A percentile compares a stretch with the other conserved stretches of the same genome.
These are phyloP conservation scores for Luffa aegyptiaca DNA, from an alignment of 306 rosid species.

Conservation along the genomic window DNA sequence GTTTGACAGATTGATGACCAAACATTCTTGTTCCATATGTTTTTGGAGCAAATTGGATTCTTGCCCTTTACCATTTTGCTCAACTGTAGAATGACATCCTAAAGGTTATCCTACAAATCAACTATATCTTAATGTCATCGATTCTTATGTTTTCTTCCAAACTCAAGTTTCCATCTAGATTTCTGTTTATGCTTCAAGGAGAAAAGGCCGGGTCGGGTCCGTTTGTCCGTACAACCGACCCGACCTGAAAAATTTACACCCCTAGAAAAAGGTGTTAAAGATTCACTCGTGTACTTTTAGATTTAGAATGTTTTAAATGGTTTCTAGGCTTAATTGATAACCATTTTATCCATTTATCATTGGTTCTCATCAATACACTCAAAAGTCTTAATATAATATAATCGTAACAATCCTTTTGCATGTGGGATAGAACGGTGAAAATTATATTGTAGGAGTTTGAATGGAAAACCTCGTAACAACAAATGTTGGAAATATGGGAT, in stretches of 20 bases:
- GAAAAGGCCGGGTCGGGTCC: too few relatives aligned
- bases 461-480: background rate
- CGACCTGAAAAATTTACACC: too few relatives aligned
- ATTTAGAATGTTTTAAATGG: too few relatives aligned
- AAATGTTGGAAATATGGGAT: too few relatives aligned
- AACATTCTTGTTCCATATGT: background rate
- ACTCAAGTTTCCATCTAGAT: background rate
- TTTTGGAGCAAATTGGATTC: background rate
- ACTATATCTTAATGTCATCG: background rate
- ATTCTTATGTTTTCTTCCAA: background rate
- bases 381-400: background rate
- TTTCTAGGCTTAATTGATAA: background rate
- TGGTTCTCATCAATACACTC: background rate
- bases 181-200: background rate
- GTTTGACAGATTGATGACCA: background rate
- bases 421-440: background rate
- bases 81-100: background rate
- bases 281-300: background rate
- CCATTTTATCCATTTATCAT: too few relatives aligned
- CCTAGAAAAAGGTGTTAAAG: background rate
- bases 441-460: background rate
- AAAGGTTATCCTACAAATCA: background rate
- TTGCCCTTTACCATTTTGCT: background rate
- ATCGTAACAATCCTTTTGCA: background rate
- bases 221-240: too few relatives aligned